Evolutionary conservation across 2,329 filamentous ascomycete genomes (phyloP).

Genomic region (Cordyceps farinosa): DNA sequence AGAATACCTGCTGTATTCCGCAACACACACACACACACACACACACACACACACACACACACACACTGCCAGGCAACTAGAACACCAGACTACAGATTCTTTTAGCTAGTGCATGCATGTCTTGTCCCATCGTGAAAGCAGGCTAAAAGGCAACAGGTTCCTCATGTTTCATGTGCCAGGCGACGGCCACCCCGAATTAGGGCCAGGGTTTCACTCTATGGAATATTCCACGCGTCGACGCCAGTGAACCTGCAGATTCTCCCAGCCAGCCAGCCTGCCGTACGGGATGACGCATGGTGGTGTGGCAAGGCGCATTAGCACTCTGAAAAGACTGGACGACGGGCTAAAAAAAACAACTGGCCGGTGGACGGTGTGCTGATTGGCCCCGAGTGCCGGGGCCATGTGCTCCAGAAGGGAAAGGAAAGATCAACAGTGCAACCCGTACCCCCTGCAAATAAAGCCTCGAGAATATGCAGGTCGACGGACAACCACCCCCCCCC

Average conservation of each 20-base stretch:
- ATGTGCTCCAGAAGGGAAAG: not conserved
- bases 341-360: not conserved
- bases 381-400: slow-evolving; percentile 13
- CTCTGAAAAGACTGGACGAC: not conserved
- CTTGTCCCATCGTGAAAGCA: not conserved
- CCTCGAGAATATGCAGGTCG: not conserved
- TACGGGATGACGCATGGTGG: not conserved
- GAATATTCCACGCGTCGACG: not conserved
- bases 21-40: not conserved
- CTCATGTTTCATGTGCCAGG: slow-evolving; percentile 4
- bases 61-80: no score
- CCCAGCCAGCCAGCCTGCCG: no score
- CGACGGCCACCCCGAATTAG: not conserved
- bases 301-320: not conserved
- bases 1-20: not conserved
- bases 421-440: slow-evolving; percentile 6
- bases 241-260: not conserved
- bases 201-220: not conserved
- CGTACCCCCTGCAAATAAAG: not conserved
- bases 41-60: no score
- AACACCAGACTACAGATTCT: no score
- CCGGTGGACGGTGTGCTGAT: not conserved
- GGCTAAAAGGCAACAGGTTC: not conserved
- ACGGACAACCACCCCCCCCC: not conserved
- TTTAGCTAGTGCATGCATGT: not conserved